Conservation (phyloP, 2,329 filamentous ascomycete species). For the Cyanodermella asteris region DNA sequence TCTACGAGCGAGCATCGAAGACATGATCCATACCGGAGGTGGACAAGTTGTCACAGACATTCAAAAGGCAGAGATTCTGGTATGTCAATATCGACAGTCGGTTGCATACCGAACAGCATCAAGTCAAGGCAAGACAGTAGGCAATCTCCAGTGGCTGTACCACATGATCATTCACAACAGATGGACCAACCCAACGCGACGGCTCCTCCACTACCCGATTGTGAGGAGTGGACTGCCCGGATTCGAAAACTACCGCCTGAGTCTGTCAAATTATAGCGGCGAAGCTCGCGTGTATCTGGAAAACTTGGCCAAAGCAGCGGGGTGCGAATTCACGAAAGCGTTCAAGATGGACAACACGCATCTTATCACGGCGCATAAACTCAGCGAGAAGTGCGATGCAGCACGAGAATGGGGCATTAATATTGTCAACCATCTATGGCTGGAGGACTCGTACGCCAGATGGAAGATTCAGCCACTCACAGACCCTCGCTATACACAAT, state of each 20-base stretch:
- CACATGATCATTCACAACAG: constrained; percentile 70
- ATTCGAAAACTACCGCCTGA: constrained; percentile 57
- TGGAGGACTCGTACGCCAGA: constrained; percentile 90
- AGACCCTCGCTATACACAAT: constrained; percentile 59
- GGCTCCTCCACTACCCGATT: constrained; percentile 76
- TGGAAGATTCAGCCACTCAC: constrained; percentile 56
- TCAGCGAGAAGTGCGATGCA: constrained; percentile 82
- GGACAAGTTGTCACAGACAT: constrained; percentile 45
- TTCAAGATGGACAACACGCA: constrained; percentile 93
- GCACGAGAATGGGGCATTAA: constrained; percentile 81
- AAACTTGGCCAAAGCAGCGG: constrained; percentile 65
- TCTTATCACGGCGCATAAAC: constrained; percentile 71
- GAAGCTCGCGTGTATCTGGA: constrained; percentile 86
- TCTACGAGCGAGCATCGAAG: constrained; percentile 43
- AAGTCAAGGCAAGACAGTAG: constrained; percentile 58
- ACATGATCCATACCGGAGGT: constrained; percentile 49
- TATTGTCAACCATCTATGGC: constrained; percentile 86
- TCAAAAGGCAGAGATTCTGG: constrained; percentile 54
- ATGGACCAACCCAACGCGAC: constrained; percentile 68
- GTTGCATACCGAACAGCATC: constrained; percentile 56
- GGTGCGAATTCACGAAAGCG: constrained; percentile 80
- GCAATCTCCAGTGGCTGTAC: constrained; percentile 85
- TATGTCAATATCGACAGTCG: constrained; percentile 74
- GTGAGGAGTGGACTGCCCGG: constrained; percentile 57
- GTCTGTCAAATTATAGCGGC: constrained; percentile 87